phyloP scores from a whole-genome alignment of 129 eudicot genomes.

The Lactuca sativa region DNA sequence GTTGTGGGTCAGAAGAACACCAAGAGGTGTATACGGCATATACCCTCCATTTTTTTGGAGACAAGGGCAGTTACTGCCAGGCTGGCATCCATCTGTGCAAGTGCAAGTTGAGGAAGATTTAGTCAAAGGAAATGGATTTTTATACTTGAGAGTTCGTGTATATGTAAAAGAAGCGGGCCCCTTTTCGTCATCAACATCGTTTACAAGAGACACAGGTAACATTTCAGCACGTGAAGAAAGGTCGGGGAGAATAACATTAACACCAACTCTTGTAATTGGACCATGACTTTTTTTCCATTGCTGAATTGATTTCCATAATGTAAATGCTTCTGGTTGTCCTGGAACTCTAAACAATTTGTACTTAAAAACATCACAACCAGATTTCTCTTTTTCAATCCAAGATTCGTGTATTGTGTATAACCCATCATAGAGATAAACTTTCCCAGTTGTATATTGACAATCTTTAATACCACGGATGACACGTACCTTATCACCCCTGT shows the following conservation, averaged over 20 bases:
- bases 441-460: slow-evolving; percentile 38
- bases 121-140: slow-evolving; percentile 45
- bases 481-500: slow-evolving; percentile 65
- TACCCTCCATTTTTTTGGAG: slow-evolving; percentile 64
- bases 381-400: slow-evolving; percentile 79
- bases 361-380: slow-evolving; percentile 71
- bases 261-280: slow-evolving; percentile 47
- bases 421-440: slow-evolving; percentile 85
- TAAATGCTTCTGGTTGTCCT: slow-evolving; percentile 79
- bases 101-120: slow-evolving; percentile 34
- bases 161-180: slow-evolving; percentile 82
- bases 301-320: slow-evolving; percentile 81
- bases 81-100: slow-evolving; percentile 57
- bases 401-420: slow-evolving; percentile 72
- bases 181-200: slow-evolving; percentile 68
- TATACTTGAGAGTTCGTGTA: slow-evolving; percentile 44
- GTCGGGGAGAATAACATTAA: slow-evolving; percentile 72
- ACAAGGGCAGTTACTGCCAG: slow-evolving; percentile 62
- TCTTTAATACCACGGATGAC: slow-evolving; percentile 83
- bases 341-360: slow-evolving; percentile 68
- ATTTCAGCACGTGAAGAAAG: slow-evolving; percentile 68
- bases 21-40: slow-evolving; percentile 53
- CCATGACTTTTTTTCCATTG: slow-evolving; percentile 61
- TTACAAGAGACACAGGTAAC: slow-evolving; percentile 68
- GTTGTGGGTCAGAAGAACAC: slow-evolving; percentile 54